Conservation (phyloP, 805 yeast genomes). For the Wickerhamia fluorescens region DNA sequence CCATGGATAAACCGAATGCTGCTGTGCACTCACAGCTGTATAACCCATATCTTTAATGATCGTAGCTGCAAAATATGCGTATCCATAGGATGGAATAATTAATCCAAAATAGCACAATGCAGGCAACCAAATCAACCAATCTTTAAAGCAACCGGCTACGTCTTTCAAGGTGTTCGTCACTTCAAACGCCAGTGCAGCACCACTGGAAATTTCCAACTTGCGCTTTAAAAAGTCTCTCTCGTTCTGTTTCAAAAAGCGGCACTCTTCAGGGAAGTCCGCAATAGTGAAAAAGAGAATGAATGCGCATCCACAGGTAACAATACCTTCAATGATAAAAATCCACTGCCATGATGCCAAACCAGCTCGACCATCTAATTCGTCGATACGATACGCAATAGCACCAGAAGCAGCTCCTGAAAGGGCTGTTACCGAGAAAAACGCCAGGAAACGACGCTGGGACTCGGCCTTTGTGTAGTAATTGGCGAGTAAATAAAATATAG, state of each 20-base stretch:
- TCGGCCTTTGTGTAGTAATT: slow-evolving; percentile 60
- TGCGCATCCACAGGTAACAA: slow-evolving; percentile 29
- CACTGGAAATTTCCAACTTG: slow-evolving; percentile 49
- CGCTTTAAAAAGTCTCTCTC: slow-evolving; percentile 51
- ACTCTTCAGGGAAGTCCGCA: slow-evolving; percentile 69
- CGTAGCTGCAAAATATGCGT: slow-evolving; percentile 66
- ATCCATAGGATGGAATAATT: slow-evolving; percentile 68
- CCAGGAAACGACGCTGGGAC: slow-evolving; percentile 61
- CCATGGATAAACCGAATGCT: slow-evolving; percentile 85
- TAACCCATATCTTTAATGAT: slow-evolving; percentile 57
- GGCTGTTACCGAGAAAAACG: slow-evolving; percentile 65
- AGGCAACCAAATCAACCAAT: slow-evolving; percentile 49
- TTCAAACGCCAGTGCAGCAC: slow-evolving; percentile 42
- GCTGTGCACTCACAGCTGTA: slow-evolving; percentile 68
- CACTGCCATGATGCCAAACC: slow-evolving; percentile 44
- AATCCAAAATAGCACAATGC: slow-evolving; percentile 59
- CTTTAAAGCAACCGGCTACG: slow-evolving; percentile 46
- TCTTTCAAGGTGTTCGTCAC: slow-evolving; percentile 40
- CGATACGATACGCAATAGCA: slow-evolving; percentile 58
- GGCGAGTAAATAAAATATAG: slow-evolving; percentile 62
- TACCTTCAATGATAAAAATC: slow-evolving; percentile 45
- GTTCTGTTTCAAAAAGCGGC: slow-evolving; percentile 41
- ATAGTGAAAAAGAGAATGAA: slow-evolving; percentile 39
- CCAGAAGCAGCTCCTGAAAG: slow-evolving; percentile 79
- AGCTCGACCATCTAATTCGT: slow-evolving; percentile 42